Evolutionary conservation across 768 basidiomycete genomes (phyloP), one percentile per base, ranked within the genome.

Genomic region (Auricularia sp.): DNA sequence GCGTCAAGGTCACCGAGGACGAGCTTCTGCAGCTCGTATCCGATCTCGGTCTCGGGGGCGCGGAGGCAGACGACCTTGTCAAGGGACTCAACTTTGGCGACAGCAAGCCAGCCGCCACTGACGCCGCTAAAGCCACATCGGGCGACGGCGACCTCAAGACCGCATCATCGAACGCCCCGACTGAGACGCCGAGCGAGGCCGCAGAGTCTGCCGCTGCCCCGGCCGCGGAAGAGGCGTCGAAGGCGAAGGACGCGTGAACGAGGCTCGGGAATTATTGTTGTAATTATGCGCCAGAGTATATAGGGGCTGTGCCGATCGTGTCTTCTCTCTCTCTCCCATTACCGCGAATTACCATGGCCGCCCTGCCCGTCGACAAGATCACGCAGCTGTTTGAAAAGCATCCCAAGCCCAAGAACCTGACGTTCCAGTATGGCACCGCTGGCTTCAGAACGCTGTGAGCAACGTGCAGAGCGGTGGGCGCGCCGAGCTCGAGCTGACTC

Each of bases 371-470:
- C 63, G 74, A 82, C 42, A 71, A 74, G 16, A 79, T 92, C 70
- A 77, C 73, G 65, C 67, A 74, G 18, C 78, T 85, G 62, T 77
- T 84, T 36, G 81, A 86, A 64, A 77, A 76, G 36, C 87, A 96
- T 73, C 86, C 85, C 1, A 91, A 94, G 72, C 89, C 87, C n/a
- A 70, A 81, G 16, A 75, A 84, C 47, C 74, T 90, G 39, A 82
- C 76, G 21, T 98, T 87, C 70, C 85, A 89, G 64, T 98, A 97
- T 82, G 94, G 94, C 6, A 98, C 94, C 1, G 94, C 94, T 63
- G 94, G 94, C 14, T 98, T 98, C 78, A 84, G 94, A 72, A 97
- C 90, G 3, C 71, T 87, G 94, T 96, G 76, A 73, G 92, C 77
- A 37, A 54, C 62, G 5, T 51, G 11, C 47, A 51, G 11, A 8